A percentile compares a stretch with the other conserved stretches of the same genome.
Evolutionary conservation across 805 yeast species (phyloP).

Genomic region (Lipomyces oligophaga): DNA sequence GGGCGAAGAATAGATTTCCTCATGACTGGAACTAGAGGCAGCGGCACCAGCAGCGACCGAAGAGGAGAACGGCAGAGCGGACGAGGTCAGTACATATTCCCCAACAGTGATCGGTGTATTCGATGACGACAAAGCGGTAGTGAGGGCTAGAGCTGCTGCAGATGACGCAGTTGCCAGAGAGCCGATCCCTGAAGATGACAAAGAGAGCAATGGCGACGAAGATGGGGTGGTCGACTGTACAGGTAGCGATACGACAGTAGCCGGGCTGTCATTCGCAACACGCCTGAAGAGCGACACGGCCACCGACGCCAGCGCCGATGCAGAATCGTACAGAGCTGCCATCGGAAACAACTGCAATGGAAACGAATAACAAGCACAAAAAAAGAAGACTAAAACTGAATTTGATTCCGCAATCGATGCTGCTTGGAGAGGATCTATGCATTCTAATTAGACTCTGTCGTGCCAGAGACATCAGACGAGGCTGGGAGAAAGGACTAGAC

Average conservation of each 20-base stretch:
- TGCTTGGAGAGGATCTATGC: no score
- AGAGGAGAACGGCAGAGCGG: neutral
- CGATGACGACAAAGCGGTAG: slow-evolving; percentile 1
- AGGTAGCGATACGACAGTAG: no score
- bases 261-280: neutral
- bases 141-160: neutral
- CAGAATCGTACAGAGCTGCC: no score
- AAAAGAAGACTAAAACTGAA: no score
- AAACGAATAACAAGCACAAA: no score
- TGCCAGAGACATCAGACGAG: no score
- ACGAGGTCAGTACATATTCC: neutral
- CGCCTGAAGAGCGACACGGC: neutral
- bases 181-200: neutral
- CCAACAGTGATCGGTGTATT: neutral
- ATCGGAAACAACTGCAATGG: no score
- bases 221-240: no score
- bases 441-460: no score
- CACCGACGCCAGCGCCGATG: neutral
- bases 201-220: no score
- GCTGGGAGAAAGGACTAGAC: no score
- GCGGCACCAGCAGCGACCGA: slow-evolving; percentile 1
- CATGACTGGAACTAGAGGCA: neutral
- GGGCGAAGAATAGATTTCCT: slow-evolving; percentile 4
- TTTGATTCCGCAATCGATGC: no score
- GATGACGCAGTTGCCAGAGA: neutral